phyloP scores from a whole-genome alignment of 768 basidiomycete species.

The Agrocybe chaxingu region DNA sequence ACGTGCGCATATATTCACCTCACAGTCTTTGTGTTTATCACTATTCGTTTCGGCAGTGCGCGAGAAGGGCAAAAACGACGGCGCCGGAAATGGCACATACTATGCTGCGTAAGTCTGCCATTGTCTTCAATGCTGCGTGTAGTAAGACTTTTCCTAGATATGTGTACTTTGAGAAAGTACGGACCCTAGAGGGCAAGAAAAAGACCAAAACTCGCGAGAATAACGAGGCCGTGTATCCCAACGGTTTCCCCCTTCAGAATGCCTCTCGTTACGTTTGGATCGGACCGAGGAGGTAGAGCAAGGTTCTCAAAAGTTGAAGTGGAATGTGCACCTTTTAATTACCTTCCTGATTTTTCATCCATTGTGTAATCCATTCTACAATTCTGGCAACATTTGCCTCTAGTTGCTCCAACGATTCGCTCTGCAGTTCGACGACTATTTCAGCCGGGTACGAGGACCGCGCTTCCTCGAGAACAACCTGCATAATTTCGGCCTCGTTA shows the following conservation, averaged over 20 bases:
- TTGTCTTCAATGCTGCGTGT: not conserved
- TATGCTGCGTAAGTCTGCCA: constrained; percentile 34
- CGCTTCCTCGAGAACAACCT: constrained; percentile 87
- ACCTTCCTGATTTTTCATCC: constrained; percentile 46
- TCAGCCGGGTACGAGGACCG: constrained; percentile 79
- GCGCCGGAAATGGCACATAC: constrained; percentile 43
- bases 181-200: constrained; percentile 46
- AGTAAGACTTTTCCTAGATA: constrained; percentile 25
- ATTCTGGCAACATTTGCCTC: constrained; percentile 87
- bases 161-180: constrained; percentile 45
- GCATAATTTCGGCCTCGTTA: constrained; percentile 98
- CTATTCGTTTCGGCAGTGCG: constrained; percentile 29
- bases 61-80: constrained; percentile 34
- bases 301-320: not conserved
- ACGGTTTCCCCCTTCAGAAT: constrained; percentile 27
- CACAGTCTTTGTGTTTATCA: not conserved
- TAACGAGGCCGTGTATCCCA: constrained; percentile 27
- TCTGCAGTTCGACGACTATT: constrained; percentile 82
- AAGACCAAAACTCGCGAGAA: constrained; percentile 35
- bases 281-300: not conserved
- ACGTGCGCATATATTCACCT: constrained; percentile 9
- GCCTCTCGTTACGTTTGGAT: constrained; percentile 16
- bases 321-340: constrained; percentile 9
- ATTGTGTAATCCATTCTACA: constrained; percentile 81
- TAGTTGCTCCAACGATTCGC: constrained; percentile 74